phyloP scores from a whole-genome alignment of 441 rosid genomes.

The Pelargonium myrrhifolium region DNA sequence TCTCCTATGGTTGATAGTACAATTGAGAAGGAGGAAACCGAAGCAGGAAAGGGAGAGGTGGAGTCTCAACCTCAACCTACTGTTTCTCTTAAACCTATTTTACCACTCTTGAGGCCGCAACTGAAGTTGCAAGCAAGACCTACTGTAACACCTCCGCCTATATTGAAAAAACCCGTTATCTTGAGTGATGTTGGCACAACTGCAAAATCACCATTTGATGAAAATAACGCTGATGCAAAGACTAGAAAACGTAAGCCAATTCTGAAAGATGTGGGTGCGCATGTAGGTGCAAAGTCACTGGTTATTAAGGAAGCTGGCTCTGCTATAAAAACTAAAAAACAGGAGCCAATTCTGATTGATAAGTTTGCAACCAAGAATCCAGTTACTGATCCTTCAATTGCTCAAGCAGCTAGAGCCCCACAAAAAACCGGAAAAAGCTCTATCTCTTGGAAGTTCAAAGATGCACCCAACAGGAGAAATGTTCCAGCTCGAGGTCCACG shows the following conservation, averaged over 20 bases:
- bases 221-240: neutral
- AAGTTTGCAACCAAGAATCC: conserved; percentile 80
- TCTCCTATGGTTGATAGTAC: conserved; percentile 34
- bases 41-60: conserved; percentile 22
- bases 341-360: conserved; percentile 42
- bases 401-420: conserved; percentile 70
- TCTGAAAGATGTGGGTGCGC: conserved; percentile 74
- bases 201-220: conserved; percentile 28
- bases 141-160: conserved; percentile 40
- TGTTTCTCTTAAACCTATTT: conserved; percentile 32
- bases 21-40: conserved; percentile 25
- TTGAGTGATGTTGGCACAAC: conserved; percentile 76
- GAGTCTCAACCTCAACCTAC: conserved; percentile 19
- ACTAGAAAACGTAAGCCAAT: neutral
- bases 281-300: conserved; percentile 30
- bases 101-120: conserved; percentile 58
- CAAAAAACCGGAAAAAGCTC: conserved; percentile 38
- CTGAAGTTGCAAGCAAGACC: conserved; percentile 73
- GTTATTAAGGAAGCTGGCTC: conserved; percentile 22
- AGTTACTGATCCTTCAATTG: conserved; percentile 52
- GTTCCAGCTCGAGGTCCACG: conserved; percentile 50
- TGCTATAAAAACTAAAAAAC: conserved; percentile 17
- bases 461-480: conserved; percentile 56
- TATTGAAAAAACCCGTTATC: conserved; percentile 49
- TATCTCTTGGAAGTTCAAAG: conserved; percentile 53